Conservation (phyloP, 345 rosid genomes). For the Salix brachista region DNA sequence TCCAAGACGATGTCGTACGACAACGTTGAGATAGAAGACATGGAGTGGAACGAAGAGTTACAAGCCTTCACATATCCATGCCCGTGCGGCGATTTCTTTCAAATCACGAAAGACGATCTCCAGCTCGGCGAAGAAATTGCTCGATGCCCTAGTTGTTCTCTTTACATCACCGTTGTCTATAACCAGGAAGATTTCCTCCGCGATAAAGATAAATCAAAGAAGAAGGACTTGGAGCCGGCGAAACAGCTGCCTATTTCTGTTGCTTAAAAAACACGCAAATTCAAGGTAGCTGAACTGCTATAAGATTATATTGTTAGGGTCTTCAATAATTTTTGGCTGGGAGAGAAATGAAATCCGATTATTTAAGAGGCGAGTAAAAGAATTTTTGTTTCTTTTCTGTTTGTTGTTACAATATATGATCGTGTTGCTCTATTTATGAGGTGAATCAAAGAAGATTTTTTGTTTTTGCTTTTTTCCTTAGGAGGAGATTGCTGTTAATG, state of each 20-base stretch:
- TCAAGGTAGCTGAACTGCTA: neutral
- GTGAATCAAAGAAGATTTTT: too few species aligned
- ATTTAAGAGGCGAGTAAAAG: too few species aligned
- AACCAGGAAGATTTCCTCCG: constrained; percentile 69
- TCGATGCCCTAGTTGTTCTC: constrained; percentile 90
- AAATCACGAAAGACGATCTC: constrained; percentile 85
- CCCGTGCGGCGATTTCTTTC: constrained; percentile 91
- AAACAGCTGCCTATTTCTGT: constrained; percentile 52
- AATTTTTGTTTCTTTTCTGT: too few species aligned
- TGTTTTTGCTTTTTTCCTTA: too few species aligned
- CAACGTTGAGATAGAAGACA: constrained; percentile 95
- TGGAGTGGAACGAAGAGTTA: constrained; percentile 89
- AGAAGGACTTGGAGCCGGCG: constrained; percentile 35
- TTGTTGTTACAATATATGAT: too few species aligned
- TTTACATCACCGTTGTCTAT: constrained; percentile 81
- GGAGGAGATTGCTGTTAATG: too few species aligned
- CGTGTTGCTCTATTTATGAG: too few species aligned
- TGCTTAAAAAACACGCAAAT: constrained; percentile 29
- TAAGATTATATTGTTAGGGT: neutral
- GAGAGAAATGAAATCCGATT: neutral
- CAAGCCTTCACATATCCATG: constrained; percentile 82
- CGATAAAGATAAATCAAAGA: constrained; percentile 27
- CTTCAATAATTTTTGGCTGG: neutral
- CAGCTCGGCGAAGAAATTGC: constrained; percentile 81
- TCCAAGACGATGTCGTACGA: constrained; percentile 71